Evolutionary conservation across 768 basidiomycete genomes (phyloP).

Genomic region (Hemileccinum rubropunctum): DNA sequence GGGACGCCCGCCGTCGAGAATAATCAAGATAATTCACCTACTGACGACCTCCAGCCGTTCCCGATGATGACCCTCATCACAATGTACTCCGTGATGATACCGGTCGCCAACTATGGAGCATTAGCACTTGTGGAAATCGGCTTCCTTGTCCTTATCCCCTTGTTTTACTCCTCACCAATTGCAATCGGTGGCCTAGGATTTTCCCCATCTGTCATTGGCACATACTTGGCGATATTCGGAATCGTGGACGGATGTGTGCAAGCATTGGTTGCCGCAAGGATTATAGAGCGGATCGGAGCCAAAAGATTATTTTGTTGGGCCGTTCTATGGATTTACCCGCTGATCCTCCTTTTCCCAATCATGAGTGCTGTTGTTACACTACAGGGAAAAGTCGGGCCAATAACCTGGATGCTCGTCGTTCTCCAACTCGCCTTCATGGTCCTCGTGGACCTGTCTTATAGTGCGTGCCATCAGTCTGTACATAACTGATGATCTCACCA

Average conservation of each 20-base stretch:
- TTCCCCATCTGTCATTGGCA: slow-evolving; percentile 40
- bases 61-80: slow-evolving; percentile 35
- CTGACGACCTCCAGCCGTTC: slow-evolving; percentile 6
- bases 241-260: slow-evolving; percentile 39
- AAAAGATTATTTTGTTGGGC: slow-evolving; percentile 39
- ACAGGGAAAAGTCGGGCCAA: slow-evolving; percentile 30
- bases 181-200: slow-evolving; percentile 43
- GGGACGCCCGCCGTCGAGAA: slow-evolving; percentile 1
- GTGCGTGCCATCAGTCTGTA: slow-evolving; percentile 25
- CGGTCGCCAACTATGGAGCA: slow-evolving; percentile 40
- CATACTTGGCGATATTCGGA: slow-evolving; percentile 36
- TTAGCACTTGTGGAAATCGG: slow-evolving; percentile 44
- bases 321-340: slow-evolving; percentile 36
- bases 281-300: slow-evolving; percentile 42
- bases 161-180: slow-evolving; percentile 45
- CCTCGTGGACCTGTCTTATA: slow-evolving; percentile 42
- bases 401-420: slow-evolving; percentile 38
- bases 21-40: neutral
- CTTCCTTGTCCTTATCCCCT: slow-evolving; percentile 38
- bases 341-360: slow-evolving; percentile 44
- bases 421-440: slow-evolving; percentile 24
- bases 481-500: slow-evolving; percentile 1
- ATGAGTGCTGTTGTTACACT: slow-evolving; percentile 39
- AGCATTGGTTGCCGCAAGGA: slow-evolving; percentile 37
- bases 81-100: slow-evolving; percentile 35